Base-by-base conservation (phyloP, 352 stramenopile species). In the Phytophthora rubi region DNA sequence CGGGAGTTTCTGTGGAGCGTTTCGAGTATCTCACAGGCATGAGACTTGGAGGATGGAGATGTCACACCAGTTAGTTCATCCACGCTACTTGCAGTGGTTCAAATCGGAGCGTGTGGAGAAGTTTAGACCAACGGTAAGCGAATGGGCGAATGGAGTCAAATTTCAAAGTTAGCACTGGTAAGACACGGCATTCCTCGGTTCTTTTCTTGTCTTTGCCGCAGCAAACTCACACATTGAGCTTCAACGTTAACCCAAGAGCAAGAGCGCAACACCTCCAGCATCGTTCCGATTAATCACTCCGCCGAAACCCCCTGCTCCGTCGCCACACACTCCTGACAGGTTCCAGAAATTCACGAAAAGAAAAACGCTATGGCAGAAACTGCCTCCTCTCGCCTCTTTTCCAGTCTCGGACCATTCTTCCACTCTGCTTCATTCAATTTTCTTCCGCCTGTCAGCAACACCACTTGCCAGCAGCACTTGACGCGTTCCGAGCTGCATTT, bases 1-100 rank as follows among this genome's bases (percentile, higher is more conserved):
- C 9, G 49, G 66, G 48, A 59, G 70, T 77, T 74, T 77, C 59
- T 8, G 54, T 10, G 7, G 13, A 64, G 23, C 71, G 71, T 78
- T 78, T 75, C 57, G 45, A 71, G 54, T 67, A 54, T 72, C 68
- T 61, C 69, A 65, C 68, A n/a, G 53, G 49, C 59, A 70, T 77
- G 65, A 53, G 49, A 77, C 53, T 77, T 51, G 15, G 6, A 39
- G 5, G 18, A 23, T 18, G 42, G 4, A 30, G 28, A 59, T 77
- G 70, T 77, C 70, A 26, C 65, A 77, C 12, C 12, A 44, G 15
- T 42, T 42, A n/a, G 21, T 61, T 59, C 53, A 53, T 65, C 35
- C 59, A 51, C 42, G 21, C 53, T 55, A 35, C 32, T 55, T 6
- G 9, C 45, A 16, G 21, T 2, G 15, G 3, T 3, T n/a, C 2